Percentiles rank a stretch among this genome's conserved stretches.
These are phyloP conservation scores for Tetrahymena elliotti DNA, from an alignment of 73 alveolate species.

Conservation along the genomic window DNA sequence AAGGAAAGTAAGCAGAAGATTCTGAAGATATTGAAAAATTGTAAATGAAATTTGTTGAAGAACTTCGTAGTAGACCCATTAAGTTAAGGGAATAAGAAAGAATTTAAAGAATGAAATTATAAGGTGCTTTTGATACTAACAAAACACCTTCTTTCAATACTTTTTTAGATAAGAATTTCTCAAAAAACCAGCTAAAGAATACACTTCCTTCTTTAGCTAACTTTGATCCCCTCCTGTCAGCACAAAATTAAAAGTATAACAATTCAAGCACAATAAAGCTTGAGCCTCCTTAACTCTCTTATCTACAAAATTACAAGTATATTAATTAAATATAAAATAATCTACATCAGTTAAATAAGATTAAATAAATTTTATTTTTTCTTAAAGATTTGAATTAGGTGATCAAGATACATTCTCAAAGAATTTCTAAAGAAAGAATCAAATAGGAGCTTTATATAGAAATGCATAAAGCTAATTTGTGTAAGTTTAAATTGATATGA, in stretches of 20 bases:
- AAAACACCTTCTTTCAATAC: background rate
- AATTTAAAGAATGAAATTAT: background rate
- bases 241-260: background rate
- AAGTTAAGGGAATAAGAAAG: background rate
- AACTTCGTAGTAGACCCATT: background rate
- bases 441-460: background rate
- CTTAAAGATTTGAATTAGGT: background rate
- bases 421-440: background rate
- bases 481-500: background rate
- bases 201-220: background rate
- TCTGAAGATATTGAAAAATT: background rate
- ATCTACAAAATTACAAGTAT: background rate
- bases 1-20: background rate
- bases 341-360: background rate
- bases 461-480: background rate
- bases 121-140: background rate
- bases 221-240: background rate
- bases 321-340: no score
- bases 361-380: background rate
- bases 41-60: background rate
- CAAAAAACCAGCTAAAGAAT: background rate
- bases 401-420: background rate
- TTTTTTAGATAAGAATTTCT: background rate
- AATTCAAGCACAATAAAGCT: background rate
- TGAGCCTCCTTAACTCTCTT: background rate